Evolutionary conservation across 1,139 yeast species (phyloP), one percentile per base, ranked within the genome.

Genomic region (Cylindricascospora bacillispora): DNA sequence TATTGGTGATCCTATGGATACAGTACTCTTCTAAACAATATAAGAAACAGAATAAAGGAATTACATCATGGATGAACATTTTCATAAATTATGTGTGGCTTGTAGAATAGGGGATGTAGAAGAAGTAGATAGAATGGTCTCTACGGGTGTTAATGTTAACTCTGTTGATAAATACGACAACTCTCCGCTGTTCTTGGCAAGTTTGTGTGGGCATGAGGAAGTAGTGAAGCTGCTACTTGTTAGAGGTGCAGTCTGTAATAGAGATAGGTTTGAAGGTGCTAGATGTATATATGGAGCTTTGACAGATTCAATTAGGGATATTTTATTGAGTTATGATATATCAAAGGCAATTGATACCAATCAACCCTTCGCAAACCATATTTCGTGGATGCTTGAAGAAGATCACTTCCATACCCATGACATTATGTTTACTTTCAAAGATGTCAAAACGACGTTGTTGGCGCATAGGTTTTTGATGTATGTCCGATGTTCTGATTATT

Each of bases 221-320:
- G 63, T 79, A 6, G 92, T 80, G 11, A 63, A 60, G 35, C 53
- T 74, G 31, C 56, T 80, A 18, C 57, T 80, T 7, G 63, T 74
- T 30, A 56, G 68, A 30, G 93, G 93, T 5, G 85, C 92, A 0
- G 63, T 73, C 2, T 77, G 86, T 51, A 86, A 78, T 49, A 62
- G 85, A 45, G 89, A 79, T 45, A 74, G 85, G 13, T 73, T 73
- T 46, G 81, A 79, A 51, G 92, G 93, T 2, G 83, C 78, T 7
- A 62, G 92, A 26, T 79, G 89, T 40, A 63, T 79, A 2, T 78
- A 80, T 46, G 92, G 86, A 2, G 92, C 92, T 0, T 54, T 80
- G 34, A 80, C 68, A 15, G 83, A 77, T 44, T 54, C 60, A 9
- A 80, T 80, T 15, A 54, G 85, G 28, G 65, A 69, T 31, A 49